Percentiles rank a stretch among this genome's conserved stretches.
Conservation (phyloP, 2,329 filamentous ascomycete genomes). For the Monilinia laxa region DNA sequence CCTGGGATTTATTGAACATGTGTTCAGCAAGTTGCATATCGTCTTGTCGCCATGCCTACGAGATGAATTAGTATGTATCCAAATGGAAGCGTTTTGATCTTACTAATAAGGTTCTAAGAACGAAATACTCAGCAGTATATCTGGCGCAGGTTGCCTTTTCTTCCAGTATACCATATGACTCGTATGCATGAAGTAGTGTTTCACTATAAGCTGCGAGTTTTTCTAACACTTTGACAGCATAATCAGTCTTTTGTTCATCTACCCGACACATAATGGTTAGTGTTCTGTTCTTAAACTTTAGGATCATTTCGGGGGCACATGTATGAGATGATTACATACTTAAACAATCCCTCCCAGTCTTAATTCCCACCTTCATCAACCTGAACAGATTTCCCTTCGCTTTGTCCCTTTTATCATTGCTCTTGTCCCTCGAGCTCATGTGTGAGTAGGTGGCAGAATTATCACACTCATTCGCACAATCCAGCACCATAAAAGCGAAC, state of each 20-base stretch:
- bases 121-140: conserved; percentile 39
- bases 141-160: conserved; percentile 38
- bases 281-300: neutral
- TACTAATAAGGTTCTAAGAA: conserved; percentile 55
- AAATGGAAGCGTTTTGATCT: conserved; percentile 2
- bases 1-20: conserved; percentile 63
- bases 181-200: conserved; percentile 42
- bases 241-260: conserved; percentile 49
- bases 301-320: neutral
- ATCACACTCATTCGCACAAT: conserved; percentile 48
- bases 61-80: neutral
- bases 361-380: conserved; percentile 66
- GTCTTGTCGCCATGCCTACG: conserved; percentile 70
- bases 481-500: conserved; percentile 68
- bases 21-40: conserved; percentile 75
- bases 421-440: neutral
- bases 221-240: conserved; percentile 62
- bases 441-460: neutral
- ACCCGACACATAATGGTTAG: neutral
- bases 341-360: conserved; percentile 62
- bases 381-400: conserved; percentile 49
- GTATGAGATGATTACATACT: conserved; percentile 43
- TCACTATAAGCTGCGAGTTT: conserved; percentile 58
- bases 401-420: conserved; percentile 33
- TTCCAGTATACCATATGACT: conserved; percentile 30